phyloP scores from a whole-genome alignment of 345 rosid species.

The Salix brachista region DNA sequence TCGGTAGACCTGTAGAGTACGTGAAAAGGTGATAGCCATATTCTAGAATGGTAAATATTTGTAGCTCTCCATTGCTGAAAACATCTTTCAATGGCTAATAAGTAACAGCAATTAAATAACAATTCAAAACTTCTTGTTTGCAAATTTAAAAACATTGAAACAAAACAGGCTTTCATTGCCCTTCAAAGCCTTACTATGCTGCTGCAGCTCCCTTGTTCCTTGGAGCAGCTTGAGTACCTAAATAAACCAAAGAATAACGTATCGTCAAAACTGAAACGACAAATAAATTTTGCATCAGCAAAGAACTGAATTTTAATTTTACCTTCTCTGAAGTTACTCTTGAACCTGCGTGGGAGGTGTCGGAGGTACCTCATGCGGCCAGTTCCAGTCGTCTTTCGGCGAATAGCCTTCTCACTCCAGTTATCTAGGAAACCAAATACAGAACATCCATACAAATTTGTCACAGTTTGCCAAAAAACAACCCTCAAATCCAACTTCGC shows the following conservation, averaged over 20 bases:
- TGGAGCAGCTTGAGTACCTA: constrained; percentile 23
- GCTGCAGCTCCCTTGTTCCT: constrained; percentile 23
- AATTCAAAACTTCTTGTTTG: constrained; percentile 18
- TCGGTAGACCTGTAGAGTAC: neutral
- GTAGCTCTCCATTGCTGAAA: constrained; percentile 4
- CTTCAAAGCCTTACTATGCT: constrained; percentile 12
- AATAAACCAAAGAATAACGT: too few relatives aligned
- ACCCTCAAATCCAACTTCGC: neutral
- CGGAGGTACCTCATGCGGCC: constrained; percentile 27
- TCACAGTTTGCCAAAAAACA: too few relatives aligned
- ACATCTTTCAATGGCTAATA: neutral
- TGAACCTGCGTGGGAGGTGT: constrained; percentile 25
- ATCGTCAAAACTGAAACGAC: neutral
- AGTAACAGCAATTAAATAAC: neutral
- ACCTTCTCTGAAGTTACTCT: constrained; percentile 24
- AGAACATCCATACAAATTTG: neutral
- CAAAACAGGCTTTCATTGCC: constrained; percentile 3
- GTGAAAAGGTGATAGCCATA: neutral
- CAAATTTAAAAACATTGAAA: constrained; percentile 12
- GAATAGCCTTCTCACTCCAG: constrained; percentile 27
- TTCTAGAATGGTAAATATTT: neutral
- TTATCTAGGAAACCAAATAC: neutral
- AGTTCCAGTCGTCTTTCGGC: constrained; percentile 26
- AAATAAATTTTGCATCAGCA: neutral
- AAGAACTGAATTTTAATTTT: neutral